Evolutionary conservation across 78 protist genomes (phyloP), one percentile per base, ranked within the genome.

Genomic region (Dictyostelium citrinum): DNA sequence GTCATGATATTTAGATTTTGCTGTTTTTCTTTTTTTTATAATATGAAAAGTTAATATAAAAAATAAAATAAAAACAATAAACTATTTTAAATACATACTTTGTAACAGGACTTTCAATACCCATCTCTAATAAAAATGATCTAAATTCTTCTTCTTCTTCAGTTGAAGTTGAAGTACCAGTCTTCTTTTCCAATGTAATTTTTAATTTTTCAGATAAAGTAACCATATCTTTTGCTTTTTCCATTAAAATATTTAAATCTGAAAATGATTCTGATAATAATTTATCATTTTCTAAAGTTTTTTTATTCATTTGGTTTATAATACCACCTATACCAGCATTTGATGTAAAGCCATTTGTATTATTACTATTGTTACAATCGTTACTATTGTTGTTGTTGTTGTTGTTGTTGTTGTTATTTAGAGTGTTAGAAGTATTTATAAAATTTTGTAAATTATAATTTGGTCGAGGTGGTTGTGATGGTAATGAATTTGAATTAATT

Each of bases 191-290:
- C 20, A 90, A 27, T 29, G 91, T 72, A 41, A 74, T 24, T 55
- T 76, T 90, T 20, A 90, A 29, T 33, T 83, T 51, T 7, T 45
- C 82, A 12, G 90, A 75, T 20, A 90, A 24, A 4, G 31, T 81
- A 60, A 90, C 90, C 95, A 90, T 90, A 14, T 90, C 95, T 33
- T 90, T 90, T n/a, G 95, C 95, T 46, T 90, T 90, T 7, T 83
- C 90, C 95, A 90, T 90, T n/a, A 90, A 33, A 27, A 86, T 88
- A 58, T 27, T 31, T 45, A 90, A 81, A 71, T 90, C 95, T n/a
- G 83, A 33, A 49, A 90, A 90, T 71, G 95, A 85, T 27, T 90
- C 95, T 5, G 31, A 20, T 39, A 90, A 70, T 33, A 82, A 16
- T 22, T 90, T 83, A 49, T 90, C 90, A 10, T 81, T 83, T 33